Percentiles rank a stretch among this genome's conserved stretches.
Conservation (phyloP, 805 yeast species). For the Myxozyma geophila region DNA sequence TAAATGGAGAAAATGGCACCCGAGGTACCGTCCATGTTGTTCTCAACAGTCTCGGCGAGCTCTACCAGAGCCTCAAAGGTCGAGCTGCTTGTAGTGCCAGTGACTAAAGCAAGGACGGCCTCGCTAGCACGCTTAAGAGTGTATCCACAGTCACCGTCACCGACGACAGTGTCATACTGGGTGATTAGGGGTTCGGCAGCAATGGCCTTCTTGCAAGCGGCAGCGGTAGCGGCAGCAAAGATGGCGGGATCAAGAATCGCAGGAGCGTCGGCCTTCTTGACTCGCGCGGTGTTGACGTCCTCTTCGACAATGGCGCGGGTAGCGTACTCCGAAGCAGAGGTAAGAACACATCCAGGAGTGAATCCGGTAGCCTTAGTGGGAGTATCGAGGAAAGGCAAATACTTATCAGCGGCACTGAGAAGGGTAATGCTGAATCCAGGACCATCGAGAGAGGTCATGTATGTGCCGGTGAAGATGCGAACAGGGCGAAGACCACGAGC, state of each 20-base stretch:
- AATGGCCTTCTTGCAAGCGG: constrained; percentile 59
- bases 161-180: constrained; percentile 82
- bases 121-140: constrained; percentile 83
- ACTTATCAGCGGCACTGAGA: constrained; percentile 65
- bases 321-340: constrained; percentile 40
- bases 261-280: constrained; percentile 29
- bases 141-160: constrained; percentile 98
- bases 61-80: constrained; percentile 64
- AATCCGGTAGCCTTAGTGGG: constrained; percentile 85
- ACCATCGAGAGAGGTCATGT: constrained; percentile 87
- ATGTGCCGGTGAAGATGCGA: constrained; percentile 73
- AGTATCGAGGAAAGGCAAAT: constrained; percentile 64
- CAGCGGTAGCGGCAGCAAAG: constrained; percentile 48
- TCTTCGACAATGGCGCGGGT: constrained; percentile 28
- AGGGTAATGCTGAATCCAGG: constrained; percentile 90
- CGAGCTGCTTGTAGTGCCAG: constrained; percentile 45
- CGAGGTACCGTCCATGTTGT: constrained; percentile 91
- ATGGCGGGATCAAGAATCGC: constrained; percentile 44
- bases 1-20: constrained; percentile 91
- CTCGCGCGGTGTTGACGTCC: constrained; percentile 35
- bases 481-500: constrained; percentile 58
- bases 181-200: constrained; percentile 84
- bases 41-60: constrained; percentile 82
- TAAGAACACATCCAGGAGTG: constrained; percentile 49
- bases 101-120: constrained; percentile 63